Conservation (phyloP, 2,329 filamentous ascomycete genomes). For the Alternaria incomplexa region DNA sequence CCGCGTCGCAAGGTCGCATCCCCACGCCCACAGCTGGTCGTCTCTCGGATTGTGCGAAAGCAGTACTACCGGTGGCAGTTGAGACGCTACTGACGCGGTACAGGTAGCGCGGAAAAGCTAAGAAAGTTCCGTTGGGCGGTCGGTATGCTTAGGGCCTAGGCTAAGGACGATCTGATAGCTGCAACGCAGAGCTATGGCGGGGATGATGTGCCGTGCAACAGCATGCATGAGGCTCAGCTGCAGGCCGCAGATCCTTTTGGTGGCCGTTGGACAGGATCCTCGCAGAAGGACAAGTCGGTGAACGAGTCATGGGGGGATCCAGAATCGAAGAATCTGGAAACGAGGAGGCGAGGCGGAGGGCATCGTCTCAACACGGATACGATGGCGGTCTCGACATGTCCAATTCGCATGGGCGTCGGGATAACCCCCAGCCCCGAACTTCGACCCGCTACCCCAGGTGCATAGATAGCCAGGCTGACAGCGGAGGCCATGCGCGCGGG, state of each 20-base stretch:
- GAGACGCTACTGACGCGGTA: constrained; percentile 2
- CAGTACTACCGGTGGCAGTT: constrained; percentile 6
- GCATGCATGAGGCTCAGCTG: constrained; percentile 12
- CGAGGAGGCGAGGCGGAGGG: constrained; percentile 1
- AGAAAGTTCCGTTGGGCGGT: neutral
- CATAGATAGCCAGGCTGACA: neutral
- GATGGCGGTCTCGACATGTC: neutral
- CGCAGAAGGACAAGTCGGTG: constrained; percentile 10
- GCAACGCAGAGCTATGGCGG: constrained; percentile 4
- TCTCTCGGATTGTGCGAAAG: constrained; percentile 5
- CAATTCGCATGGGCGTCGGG: neutral
- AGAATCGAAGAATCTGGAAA: neutral
- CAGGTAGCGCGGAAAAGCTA: constrained; percentile 5
- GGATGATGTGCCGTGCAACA: constrained; percentile 11
- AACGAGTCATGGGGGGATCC: constrained; percentile 9
- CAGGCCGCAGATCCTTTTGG: constrained; percentile 13
- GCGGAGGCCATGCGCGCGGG: constrained; percentile 3
- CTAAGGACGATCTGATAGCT: constrained; percentile 8
- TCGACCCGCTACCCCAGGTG: constrained; percentile 2
- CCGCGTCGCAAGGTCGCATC: neutral
- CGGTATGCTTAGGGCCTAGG: constrained; percentile 1
- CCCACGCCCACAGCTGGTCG: neutral
- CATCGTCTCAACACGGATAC: neutral
- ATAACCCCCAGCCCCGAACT: neutral
- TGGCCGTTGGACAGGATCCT: constrained; percentile 10